Base-by-base conservation (phyloP, 163 green algal species). In the Volvox carteri region DNA sequence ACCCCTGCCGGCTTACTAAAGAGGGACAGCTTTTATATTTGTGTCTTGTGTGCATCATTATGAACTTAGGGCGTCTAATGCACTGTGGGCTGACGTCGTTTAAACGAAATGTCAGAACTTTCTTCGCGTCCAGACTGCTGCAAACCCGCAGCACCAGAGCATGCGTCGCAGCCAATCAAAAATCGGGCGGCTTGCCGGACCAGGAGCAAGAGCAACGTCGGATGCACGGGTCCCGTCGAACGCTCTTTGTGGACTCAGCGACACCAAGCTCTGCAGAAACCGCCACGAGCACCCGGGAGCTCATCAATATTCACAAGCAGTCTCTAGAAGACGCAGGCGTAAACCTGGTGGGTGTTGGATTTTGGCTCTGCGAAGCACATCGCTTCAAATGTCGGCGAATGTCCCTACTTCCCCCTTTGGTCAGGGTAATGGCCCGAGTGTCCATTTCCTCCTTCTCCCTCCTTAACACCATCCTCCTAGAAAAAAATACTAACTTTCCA, bases 261-360 rank as follows among this genome's bases (percentile, higher is more conserved):
- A 14, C 35, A 33, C 30, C 52, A 0, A 52, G 33, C 6, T 5
- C 77, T 2, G 18, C 16, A 6, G 77, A 54, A 37, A 8, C 77
- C 35, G 14, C 16, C 1, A 73, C 77, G 16, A 52, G 46, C 35
- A 35, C 21, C 6, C 48, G 52, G 33, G 56, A 62, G 56, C n/a
- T 86, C 1, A 11, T 86, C 4, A 21, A 60, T 8, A 54, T 86
- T 11, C 78, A 86, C 56, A 30, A 41, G 56, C 56, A 86, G n/a
- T 62, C 78, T 4, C 39, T 86, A 18, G 16, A 75, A 46, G 78
- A 86, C 30, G 54, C 78, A 18, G 78, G 78, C 56, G 5, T 75
- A 4, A 52, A 75, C 30, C 3, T 86, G 37, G 78, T 86, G 58
- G n/a, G 78, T 62, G 30, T 33, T 23, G 19, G 60, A 28, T 72